phyloP scores from a whole-genome alignment of 2,329 filamentous ascomycete species.

The Sporothrix inflata region DNA sequence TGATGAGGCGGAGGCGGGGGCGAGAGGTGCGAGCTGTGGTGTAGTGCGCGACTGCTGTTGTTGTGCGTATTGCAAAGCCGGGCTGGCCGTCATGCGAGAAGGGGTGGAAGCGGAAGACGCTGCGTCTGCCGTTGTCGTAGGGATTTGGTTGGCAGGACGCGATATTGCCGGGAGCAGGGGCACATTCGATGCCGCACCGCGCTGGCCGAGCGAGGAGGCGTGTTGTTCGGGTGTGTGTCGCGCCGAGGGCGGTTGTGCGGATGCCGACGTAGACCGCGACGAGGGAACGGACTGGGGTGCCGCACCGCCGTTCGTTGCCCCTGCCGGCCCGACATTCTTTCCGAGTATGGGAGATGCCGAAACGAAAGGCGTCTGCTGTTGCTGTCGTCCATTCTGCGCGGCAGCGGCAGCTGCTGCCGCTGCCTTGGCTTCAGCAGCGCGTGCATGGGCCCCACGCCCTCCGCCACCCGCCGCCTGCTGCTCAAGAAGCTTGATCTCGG shows the following conservation, averaged over 20 bases:
- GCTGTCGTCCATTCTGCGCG: constrained; percentile 23
- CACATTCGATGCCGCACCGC: background rate
- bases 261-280: background rate
- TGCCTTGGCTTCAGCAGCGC: constrained; percentile 10
- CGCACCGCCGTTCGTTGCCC: background rate
- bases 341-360: background rate
- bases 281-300: background rate
- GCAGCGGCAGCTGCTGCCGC: constrained; percentile 12
- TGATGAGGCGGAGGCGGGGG: background rate
- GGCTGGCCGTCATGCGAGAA: background rate
- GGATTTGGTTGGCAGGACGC: constrained; percentile 5
- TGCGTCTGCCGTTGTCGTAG: background rate
- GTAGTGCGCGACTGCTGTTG: constrained; percentile 13
- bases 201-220: background rate
- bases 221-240: constrained; percentile 2
- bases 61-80: constrained; percentile 8
- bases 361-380: background rate
- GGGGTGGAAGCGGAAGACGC: background rate
- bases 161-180: constrained; percentile 23
- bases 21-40: constrained; percentile 9
- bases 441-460: constrained; percentile 24
- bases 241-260: background rate
- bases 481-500: constrained; percentile 71
- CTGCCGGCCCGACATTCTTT: constrained; percentile 4
- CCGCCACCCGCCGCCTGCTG: constrained; percentile 39